These are phyloP conservation scores for Aspergillus olivimuriae DNA, from an alignment of 495 filamentous ascomycete genomes.

Conservation along the genomic window DNA sequence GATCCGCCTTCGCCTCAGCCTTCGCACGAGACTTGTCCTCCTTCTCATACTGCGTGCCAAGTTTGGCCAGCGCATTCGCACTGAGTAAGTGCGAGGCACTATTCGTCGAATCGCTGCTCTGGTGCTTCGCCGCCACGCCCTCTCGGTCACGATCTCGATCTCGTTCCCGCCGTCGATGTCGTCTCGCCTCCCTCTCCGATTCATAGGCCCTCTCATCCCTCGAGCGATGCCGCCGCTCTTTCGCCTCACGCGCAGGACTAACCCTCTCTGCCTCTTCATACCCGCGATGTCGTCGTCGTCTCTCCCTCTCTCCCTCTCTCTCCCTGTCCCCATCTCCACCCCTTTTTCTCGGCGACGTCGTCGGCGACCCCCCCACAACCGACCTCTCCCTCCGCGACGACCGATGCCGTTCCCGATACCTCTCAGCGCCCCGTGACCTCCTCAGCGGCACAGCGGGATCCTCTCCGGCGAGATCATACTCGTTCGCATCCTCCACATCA, in stretches of 20 bases:
- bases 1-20: conserved; percentile 31
- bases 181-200: conserved; percentile 2
- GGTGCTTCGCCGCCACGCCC: conserved; percentile 25
- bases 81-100: conserved; percentile 34
- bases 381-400: conserved; percentile 22
- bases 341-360: conserved; percentile 13
- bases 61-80: conserved; percentile 53
- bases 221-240: conserved; percentile 7
- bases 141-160: conserved; percentile 19
- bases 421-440: conserved; percentile 4
- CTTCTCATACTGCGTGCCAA: conserved; percentile 51
- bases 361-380: conserved; percentile 3
- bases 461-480: conserved; percentile 6
- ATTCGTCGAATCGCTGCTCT: conserved; percentile 34
- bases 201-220: conserved; percentile 9
- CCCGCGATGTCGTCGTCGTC: background rate
- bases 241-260: conserved; percentile 2
- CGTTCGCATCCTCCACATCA: conserved; percentile 4
- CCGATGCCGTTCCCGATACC: no score
- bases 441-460: conserved; percentile 7
- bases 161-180: conserved; percentile 13
- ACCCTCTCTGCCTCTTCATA: conserved; percentile 1
- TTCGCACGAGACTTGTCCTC: conserved; percentile 22
- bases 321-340: conserved; percentile 16
- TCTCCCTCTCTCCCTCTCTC: conserved; percentile 7